These are phyloP conservation scores for Rhododendron mucronatum DNA, from an alignment of 148 eudicot species.

Conservation along the genomic window DNA sequence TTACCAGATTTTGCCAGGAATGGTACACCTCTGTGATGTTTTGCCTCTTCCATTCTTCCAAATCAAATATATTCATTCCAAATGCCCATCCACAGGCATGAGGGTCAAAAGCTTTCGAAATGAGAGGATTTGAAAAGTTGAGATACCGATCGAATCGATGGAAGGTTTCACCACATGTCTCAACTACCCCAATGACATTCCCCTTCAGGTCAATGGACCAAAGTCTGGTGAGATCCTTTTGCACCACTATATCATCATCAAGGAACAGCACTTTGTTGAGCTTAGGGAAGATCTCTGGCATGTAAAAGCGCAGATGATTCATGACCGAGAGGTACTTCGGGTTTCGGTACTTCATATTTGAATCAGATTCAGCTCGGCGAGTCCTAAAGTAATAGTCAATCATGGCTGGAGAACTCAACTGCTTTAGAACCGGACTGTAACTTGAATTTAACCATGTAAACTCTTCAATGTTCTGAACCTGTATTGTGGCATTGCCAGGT, in stretches of 20 bases:
- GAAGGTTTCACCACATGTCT: constrained; percentile 81
- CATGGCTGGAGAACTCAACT: constrained; percentile 71
- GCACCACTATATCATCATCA: constrained; percentile 87
- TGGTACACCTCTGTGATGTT: constrained; percentile 83
- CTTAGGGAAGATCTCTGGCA: constrained; percentile 86
- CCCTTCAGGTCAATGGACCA: constrained; percentile 79
- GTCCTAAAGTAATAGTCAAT: constrained; percentile 75
- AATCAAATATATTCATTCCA: constrained; percentile 86
- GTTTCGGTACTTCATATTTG: constrained; percentile 72
- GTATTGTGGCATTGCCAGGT: constrained; percentile 62
- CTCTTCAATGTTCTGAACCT: constrained; percentile 76
- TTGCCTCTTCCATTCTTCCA: constrained; percentile 85
- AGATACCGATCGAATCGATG: constrained; percentile 86
- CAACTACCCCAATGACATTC: constrained; percentile 82
- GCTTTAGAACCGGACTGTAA: constrained; percentile 81
- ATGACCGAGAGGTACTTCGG: constrained; percentile 83
- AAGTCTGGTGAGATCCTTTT: constrained; percentile 71
- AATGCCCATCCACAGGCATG: constrained; percentile 95
- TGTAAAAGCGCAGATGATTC: constrained; percentile 92
- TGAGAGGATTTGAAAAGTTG: constrained; percentile 78
- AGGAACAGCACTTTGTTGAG: constrained; percentile 73
- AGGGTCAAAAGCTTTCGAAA: constrained; percentile 70
- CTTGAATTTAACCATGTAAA: constrained; percentile 87
- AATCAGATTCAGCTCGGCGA: constrained; percentile 63
- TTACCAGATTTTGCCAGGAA: constrained; percentile 86